Conservation (phyloP, 2,329 filamentous ascomycete genomes). For the Claviceps africana region DNA sequence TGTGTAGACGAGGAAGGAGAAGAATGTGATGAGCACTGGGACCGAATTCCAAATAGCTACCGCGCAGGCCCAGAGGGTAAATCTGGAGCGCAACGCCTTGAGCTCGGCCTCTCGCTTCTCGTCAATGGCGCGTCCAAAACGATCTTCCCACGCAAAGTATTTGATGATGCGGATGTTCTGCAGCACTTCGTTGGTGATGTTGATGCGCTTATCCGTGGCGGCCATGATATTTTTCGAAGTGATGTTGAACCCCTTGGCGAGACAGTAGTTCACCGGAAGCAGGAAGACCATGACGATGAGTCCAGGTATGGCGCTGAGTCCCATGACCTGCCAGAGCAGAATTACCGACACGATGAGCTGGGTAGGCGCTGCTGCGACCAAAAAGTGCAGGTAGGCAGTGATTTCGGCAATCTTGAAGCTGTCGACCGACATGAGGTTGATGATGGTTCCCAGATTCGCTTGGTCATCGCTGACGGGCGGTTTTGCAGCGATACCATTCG, state of each 20-base stretch:
- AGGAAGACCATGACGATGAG: constrained; percentile 81
- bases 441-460: constrained; percentile 92
- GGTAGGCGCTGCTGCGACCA: constrained; percentile 83
- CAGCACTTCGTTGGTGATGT: constrained; percentile 90
- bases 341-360: constrained; percentile 70
- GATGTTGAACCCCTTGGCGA: constrained; percentile 71
- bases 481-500: constrained; percentile 22
- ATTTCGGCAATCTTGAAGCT: constrained; percentile 97
- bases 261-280: constrained; percentile 77
- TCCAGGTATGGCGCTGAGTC: constrained; percentile 84
- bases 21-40: constrained; percentile 87
- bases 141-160: constrained; percentile 95
- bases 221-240: constrained; percentile 86
- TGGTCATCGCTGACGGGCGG: constrained; percentile 44
- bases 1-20: constrained; percentile 90
- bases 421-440: constrained; percentile 98
- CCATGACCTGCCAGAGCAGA: constrained; percentile 80
- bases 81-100: constrained; percentile 62
- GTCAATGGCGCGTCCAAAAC: constrained; percentile 73
- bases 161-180: constrained; percentile 99
- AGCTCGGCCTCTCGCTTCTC: constrained; percentile 77
- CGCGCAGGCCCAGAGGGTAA: constrained; percentile 80
- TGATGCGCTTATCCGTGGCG: constrained; percentile 89
- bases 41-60: constrained; percentile 96
- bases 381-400: constrained; percentile 86